A percentile compares a stretch with the other conserved stretches of the same genome.
These are phyloP conservation scores for Kwoniella mangroviensis DNA, from an alignment of 768 basidiomycete species.

Conservation along the genomic window DNA sequence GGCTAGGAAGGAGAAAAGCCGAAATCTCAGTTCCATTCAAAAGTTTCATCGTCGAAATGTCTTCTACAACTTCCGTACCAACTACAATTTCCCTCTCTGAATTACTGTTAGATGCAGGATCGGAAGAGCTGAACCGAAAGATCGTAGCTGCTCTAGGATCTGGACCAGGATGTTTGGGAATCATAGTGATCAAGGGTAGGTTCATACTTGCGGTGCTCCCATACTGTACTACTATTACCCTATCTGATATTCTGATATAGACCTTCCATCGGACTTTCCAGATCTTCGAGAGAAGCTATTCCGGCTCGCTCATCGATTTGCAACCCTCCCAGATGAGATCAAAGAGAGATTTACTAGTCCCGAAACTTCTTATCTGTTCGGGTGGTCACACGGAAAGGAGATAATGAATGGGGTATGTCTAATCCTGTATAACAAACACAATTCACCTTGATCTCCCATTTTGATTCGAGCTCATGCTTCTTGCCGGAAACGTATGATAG, in stretches of 20 bases:
- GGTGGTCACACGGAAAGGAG: slow-evolving; percentile 99
- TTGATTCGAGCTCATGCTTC: background rate
- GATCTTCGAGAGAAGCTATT: slow-evolving; percentile 73
- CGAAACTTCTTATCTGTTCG: slow-evolving; percentile 82
- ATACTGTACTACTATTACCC: background rate
- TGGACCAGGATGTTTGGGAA: slow-evolving; percentile 48
- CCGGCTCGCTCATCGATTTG: slow-evolving; percentile 75
- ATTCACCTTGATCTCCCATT: background rate
- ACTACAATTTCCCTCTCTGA: slow-evolving; percentile 1
- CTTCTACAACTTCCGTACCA: background rate
- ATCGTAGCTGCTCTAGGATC: slow-evolving; percentile 47
- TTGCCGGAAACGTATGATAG: slow-evolving; percentile 17
- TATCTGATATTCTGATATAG: slow-evolving; percentile 54
- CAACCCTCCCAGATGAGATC: slow-evolving; percentile 67
- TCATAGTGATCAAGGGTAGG: slow-evolving; percentile 50
- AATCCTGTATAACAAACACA: background rate
- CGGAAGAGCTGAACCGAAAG: background rate
- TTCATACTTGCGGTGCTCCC: background rate
- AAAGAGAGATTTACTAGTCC: slow-evolving; percentile 79
- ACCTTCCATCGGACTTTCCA: slow-evolving; percentile 73
- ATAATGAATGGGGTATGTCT: slow-evolving; percentile 80
- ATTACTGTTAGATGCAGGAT: background rate
- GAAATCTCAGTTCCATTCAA: too few relatives aligned
- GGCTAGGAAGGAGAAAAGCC: too few relatives aligned
- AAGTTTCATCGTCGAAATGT: too few relatives aligned